These are phyloP conservation scores for Clonostachys rosea DNA, from an alignment of 2,329 filamentous ascomycete species.

Conservation along the genomic window DNA sequence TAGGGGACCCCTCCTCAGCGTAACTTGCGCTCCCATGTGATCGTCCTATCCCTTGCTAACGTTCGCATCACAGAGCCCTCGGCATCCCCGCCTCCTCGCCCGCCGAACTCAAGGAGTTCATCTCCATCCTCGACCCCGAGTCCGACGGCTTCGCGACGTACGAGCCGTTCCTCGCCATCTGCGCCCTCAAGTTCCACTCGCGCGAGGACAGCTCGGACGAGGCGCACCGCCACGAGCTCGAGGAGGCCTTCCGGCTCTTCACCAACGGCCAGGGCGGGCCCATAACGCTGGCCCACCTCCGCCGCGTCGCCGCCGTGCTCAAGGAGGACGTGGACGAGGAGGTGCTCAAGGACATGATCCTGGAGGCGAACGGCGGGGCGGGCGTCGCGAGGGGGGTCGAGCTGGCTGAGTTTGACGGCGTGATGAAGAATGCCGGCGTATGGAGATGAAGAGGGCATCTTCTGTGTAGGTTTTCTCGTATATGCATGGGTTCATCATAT, in stretches of 20 bases:
- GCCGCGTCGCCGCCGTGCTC: constrained; percentile 72
- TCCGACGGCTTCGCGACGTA: constrained; percentile 74
- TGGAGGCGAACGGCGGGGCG: constrained; percentile 83
- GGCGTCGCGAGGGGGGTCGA: constrained; percentile 68
- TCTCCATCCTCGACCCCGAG: constrained; percentile 79
- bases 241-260: constrained; percentile 80
- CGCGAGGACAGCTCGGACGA: constrained; percentile 43
- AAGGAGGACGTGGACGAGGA: constrained; percentile 83
- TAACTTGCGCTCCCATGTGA: not conserved
- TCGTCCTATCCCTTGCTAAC: not conserved
- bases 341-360: constrained; percentile 85
- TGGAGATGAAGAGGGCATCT: constrained; percentile 54
- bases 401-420: constrained; percentile 76
- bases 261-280: constrained; percentile 47
- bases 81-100: constrained; percentile 62
- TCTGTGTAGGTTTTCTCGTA: no score
- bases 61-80: constrained; percentile 59
- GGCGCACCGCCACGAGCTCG: constrained; percentile 62
- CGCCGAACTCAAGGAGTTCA: constrained; percentile 70
- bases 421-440: constrained; percentile 80
- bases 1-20: constrained; percentile 32
- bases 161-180: constrained; percentile 79
- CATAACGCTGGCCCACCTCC: constrained; percentile 79
- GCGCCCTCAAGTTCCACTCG: constrained; percentile 77
- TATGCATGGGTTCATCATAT: not conserved